These are phyloP conservation scores for Ochromonas danica DNA, from an alignment of 108 stramenopile genomes.

Conservation along the genomic window DNA sequence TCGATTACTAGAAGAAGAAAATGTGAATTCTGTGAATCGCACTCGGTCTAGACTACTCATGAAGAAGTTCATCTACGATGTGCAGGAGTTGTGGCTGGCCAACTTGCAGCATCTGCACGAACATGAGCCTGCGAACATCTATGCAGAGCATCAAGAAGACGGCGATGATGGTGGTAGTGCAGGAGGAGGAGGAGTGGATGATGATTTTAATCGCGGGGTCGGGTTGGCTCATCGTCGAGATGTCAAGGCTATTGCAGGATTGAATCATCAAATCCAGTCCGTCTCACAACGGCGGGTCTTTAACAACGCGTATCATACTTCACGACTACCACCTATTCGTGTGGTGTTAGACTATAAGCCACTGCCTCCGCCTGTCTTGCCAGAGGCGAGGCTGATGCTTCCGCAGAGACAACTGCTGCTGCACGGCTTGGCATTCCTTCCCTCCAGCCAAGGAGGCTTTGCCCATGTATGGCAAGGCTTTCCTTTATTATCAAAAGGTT, in stretches of 20 bases:
- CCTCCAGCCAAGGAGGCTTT: too few species aligned
- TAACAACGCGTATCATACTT: conserved; percentile 2
- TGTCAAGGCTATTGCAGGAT: conserved; percentile 11
- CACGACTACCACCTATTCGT: neutral
- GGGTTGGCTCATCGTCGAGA: conserved; percentile 11
- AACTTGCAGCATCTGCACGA: conserved; percentile 29
- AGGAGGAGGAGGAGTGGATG: conserved; percentile 3
- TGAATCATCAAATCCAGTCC: conserved; percentile 21
- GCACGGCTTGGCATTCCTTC: neutral
- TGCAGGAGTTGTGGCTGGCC: conserved; percentile 31
- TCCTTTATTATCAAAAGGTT: too few species aligned
- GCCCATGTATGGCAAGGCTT: too few species aligned
- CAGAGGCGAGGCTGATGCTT: neutral
- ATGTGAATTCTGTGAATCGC: neutral
- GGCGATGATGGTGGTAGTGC: neutral
- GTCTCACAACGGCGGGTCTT: conserved; percentile 23
- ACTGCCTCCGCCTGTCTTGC: neutral
- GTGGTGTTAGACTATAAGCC: conserved; percentile 26
- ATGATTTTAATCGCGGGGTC: neutral
- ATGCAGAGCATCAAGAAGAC: neutral
- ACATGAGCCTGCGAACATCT: conserved; percentile 4
- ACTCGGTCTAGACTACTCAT: conserved; percentile 11
- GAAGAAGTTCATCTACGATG: conserved; percentile 27
- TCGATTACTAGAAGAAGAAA: neutral
- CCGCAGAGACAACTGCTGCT: neutral